A percentile compares a stretch with the other conserved stretches of the same genome.
Conservation (phyloP, 2,329 filamentous ascomycete genomes). For the Cordyceps pruinosa region DNA sequence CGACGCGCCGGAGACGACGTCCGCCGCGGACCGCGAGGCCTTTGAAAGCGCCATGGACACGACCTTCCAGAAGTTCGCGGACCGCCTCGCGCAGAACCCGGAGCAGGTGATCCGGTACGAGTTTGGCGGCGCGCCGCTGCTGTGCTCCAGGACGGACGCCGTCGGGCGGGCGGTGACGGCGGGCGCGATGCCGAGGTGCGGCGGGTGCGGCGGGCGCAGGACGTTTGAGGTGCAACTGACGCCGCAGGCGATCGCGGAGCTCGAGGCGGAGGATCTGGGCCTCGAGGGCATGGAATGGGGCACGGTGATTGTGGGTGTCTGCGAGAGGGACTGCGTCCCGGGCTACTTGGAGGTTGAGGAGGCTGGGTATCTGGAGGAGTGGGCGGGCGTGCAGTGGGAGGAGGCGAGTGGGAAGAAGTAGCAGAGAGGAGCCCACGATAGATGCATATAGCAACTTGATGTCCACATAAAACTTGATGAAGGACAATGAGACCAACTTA, state of each 20-base stretch:
- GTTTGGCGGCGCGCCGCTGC: conserved; percentile 62
- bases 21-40: conserved; percentile 57
- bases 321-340: conserved; percentile 68
- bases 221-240: conserved; percentile 90
- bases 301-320: conserved; percentile 81
- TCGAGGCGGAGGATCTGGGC: conserved; percentile 69
- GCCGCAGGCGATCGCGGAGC: conserved; percentile 80
- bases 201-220: conserved; percentile 65
- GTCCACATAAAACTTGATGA: conserved; percentile 19
- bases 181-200: conserved; percentile 63
- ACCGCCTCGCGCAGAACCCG: conserved; percentile 70
- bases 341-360: conserved; percentile 50
- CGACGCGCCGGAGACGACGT: conserved; percentile 31
- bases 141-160: conserved; percentile 72
- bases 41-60: conserved; percentile 71
- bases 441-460: conserved; percentile 14
- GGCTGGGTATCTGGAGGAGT: conserved; percentile 83
- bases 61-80: conserved; percentile 74
- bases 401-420: conserved; percentile 47
- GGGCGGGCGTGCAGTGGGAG: conserved; percentile 98
- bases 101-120: conserved; percentile 80
- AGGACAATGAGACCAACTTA: neutral
- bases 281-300: conserved; percentile 97
- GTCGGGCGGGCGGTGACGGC: conserved; percentile 54
- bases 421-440: neutral